Percentiles rank a stretch among this genome's conserved stretches.
These are phyloP conservation scores for Scheffersomyces lignicola DNA, from an alignment of 1,139 yeast species.

Conservation along the genomic window DNA sequence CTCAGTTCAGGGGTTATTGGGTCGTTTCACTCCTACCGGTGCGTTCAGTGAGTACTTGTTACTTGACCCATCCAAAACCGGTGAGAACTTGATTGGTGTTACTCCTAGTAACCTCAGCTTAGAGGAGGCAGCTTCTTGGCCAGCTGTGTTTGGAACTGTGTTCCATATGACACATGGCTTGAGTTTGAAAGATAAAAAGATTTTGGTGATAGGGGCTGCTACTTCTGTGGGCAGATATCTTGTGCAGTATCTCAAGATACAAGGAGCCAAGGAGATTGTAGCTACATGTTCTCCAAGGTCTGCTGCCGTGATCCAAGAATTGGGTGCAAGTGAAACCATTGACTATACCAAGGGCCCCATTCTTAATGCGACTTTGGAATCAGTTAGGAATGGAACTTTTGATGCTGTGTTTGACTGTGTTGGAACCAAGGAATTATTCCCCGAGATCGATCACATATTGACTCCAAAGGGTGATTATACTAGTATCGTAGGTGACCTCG, in stretches of 20 bases:
- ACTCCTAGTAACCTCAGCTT: conserved; percentile 50
- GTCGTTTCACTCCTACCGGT: conserved; percentile 49
- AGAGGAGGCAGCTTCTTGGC: conserved; percentile 60
- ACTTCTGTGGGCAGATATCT: conserved; percentile 69
- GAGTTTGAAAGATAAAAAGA: conserved; percentile 19
- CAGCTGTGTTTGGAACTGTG: conserved; percentile 62
- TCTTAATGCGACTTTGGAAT: conserved; percentile 23
- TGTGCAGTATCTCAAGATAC: conserved; percentile 56
- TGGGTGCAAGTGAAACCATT: conserved; percentile 55
- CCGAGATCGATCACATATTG: conserved; percentile 28
- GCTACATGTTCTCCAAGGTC: conserved; percentile 38
- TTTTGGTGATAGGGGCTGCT: conserved; percentile 71
- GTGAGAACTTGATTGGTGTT: conserved; percentile 36
- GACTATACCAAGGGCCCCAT: conserved; percentile 43
- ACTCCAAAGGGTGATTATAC: conserved; percentile 30
- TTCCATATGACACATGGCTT: conserved; percentile 34
- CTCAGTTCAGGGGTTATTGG: conserved; percentile 57
- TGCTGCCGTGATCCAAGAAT: conserved; percentile 35
- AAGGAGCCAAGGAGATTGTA: conserved; percentile 46
- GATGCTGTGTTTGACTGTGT: conserved; percentile 36
- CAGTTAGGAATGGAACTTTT: conserved; percentile 18
- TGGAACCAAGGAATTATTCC: conserved; percentile 27
- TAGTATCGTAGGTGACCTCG: conserved; percentile 50
- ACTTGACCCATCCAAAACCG: conserved; percentile 44
- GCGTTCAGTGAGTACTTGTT: conserved; percentile 43